Conservation (phyloP, 2,329 filamentous ascomycete species). For the Fusarium tupiense region DNA sequence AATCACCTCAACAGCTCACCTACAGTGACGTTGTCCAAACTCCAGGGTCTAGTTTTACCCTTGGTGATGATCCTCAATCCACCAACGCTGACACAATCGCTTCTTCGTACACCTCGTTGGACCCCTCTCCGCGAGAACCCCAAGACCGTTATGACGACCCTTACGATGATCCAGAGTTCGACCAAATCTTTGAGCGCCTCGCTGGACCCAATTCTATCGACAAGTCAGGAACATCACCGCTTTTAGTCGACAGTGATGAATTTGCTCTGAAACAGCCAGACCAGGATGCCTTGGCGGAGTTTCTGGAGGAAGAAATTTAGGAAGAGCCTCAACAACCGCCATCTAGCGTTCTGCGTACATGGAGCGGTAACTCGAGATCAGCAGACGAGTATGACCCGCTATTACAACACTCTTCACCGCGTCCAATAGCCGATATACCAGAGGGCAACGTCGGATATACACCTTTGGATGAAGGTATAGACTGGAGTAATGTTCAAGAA, state of each 20-base stretch:
- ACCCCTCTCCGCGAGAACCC: not conserved
- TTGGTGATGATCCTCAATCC: slow-evolving; percentile 4
- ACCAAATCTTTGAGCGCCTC: slow-evolving; percentile 22
- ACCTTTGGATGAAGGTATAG: slow-evolving; percentile 50
- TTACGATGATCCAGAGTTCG: slow-evolving; percentile 32
- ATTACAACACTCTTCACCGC: slow-evolving; percentile 49
- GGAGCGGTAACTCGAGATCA: slow-evolving; percentile 48
- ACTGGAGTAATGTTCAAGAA: slow-evolving; percentile 51
- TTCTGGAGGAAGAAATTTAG: slow-evolving; percentile 11
- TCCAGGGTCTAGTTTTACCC: slow-evolving; percentile 9
- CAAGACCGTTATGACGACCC: slow-evolving; percentile 14
- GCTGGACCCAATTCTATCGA: not conserved
- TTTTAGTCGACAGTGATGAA: not conserved
- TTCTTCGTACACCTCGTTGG: not conserved
- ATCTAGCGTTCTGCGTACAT: slow-evolving; percentile 48
- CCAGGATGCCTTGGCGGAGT: slow-evolving; percentile 25
- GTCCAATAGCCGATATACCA: not conserved
- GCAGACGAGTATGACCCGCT: slow-evolving; percentile 49
- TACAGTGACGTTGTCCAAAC: slow-evolving; percentile 9
- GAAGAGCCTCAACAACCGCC: slow-evolving; percentile 31
- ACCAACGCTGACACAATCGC: slow-evolving; percentile 3
- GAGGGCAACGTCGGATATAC: slow-evolving; percentile 4
- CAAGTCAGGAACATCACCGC: not conserved
- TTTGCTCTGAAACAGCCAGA: slow-evolving; percentile 18
- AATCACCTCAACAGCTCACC: slow-evolving; percentile 1